Evolutionary conservation across 768 basidiomycete genomes (phyloP), one percentile per base, ranked within the genome.

Genomic region (Lentinus tigrinus): DNA sequence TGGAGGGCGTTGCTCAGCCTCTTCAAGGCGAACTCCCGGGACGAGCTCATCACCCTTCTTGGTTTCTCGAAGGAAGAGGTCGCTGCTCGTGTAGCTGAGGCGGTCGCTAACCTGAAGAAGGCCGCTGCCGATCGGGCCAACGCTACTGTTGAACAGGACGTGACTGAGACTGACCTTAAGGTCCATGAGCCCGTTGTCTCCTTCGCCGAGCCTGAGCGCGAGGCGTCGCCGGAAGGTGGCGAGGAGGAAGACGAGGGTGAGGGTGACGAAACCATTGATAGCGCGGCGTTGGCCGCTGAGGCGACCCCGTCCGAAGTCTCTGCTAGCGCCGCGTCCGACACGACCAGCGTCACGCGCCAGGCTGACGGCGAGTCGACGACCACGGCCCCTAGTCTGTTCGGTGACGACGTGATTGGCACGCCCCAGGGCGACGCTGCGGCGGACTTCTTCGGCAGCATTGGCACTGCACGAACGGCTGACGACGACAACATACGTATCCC

Each of bases 21-120:
- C 24, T 98, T 97, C 83, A 85, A 85, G 63, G 87, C 93, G 0
- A 84, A 95, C 69, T 94, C 93, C 9, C 78, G 93, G 53, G 91
- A 95, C 26, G 94, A 98, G 72, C 78, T 98, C 5, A 88, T 98
- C 48, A 88, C 88, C 2, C 74, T 98, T 1, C 81, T 99, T 14
- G 96, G 95, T 0, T 98, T 95, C 72, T 95, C 93, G 3, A 95
- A 96, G 72, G 83, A 81, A 10, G 93, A 95, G 62, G 83, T 97
- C 17, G 85, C 85, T 2, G 74, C 78, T 4, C 88, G 87, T 60
- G 91, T 98, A 17, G 84, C 85, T 10, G 88, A 91, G 61, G 93
- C 94, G 11, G 83, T 95, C 44, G 84, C 88, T 46, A 88, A 84
- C 51, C 76, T 94, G 63, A 88, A 87, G 64, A 75, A 76, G 14